phyloP scores from a whole-genome alignment of 257 asterid genomes.

The Solanum bulbocastanum region DNA sequence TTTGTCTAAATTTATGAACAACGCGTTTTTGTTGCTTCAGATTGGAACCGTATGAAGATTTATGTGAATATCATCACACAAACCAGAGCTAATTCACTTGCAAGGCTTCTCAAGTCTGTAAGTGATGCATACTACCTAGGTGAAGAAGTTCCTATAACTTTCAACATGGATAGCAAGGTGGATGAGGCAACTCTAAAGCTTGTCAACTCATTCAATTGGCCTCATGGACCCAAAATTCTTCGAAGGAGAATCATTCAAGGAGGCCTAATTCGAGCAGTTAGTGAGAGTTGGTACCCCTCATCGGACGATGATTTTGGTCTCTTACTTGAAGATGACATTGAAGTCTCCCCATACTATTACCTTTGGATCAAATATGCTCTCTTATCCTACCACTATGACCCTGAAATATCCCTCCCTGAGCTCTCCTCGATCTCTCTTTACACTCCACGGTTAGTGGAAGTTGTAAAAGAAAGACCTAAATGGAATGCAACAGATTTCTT shows the following conservation, averaged over 20 bases:
- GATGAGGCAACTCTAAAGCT: constrained; percentile 63
- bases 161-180: constrained; percentile 88
- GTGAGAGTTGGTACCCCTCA: constrained; percentile 93
- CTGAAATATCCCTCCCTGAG: constrained; percentile 69
- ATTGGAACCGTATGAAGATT: constrained; percentile 76
- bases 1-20: background rate
- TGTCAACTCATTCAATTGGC: constrained; percentile 63
- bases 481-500: constrained; percentile 87
- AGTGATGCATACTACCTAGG: constrained; percentile 65
- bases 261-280: constrained; percentile 90
- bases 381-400: constrained; percentile 76
- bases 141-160: constrained; percentile 59
- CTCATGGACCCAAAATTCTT: constrained; percentile 66
- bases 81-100: constrained; percentile 52
- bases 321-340: constrained; percentile 85
- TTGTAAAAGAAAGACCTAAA: constrained; percentile 86
- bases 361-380: constrained; percentile 89
- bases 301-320: constrained; percentile 83
- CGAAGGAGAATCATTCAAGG: constrained; percentile 93
- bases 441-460: constrained; percentile 85
- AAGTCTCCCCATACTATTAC: constrained; percentile 83
- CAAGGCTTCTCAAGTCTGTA: constrained; percentile 72
- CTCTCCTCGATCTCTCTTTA: constrained; percentile 78
- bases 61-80: constrained; percentile 80
- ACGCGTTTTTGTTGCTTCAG: constrained; percentile 22